Evolutionary conservation across 176 grass and related monocot genomes (phyloP).

Genomic region (Cenchrus americanus): DNA sequence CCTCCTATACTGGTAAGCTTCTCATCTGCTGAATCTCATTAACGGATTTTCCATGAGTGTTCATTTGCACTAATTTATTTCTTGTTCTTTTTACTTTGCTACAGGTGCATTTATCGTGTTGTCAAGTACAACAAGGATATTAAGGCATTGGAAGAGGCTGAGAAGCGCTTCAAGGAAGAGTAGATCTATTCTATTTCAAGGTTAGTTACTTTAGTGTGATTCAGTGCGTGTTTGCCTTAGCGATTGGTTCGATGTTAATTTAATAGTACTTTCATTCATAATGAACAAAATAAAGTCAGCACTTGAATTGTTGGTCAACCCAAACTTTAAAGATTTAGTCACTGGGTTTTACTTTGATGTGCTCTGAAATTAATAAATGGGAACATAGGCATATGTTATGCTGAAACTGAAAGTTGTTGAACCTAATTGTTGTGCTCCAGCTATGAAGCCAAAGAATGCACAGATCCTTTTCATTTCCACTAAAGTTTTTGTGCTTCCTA

Average conservation of each 20-base stretch:
- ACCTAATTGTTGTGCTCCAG: not conserved
- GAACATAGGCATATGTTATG: not conserved
- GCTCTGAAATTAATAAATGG: slow-evolving; percentile 24
- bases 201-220: slow-evolving; percentile 30
- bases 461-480: slow-evolving; percentile 2
- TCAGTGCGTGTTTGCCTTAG: not conserved
- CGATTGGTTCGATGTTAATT: slow-evolving; percentile 9
- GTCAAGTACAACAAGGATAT: slow-evolving; percentile 83
- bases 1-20: slow-evolving; percentile 88
- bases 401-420: slow-evolving; percentile 7
- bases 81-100: slow-evolving; percentile 1
- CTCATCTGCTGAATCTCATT: slow-evolving; percentile 26
- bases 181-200: slow-evolving; percentile 44
- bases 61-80: not conserved
- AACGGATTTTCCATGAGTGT: slow-evolving; percentile 13
- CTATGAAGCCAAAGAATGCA: not conserved
- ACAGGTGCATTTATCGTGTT: slow-evolving; percentile 78
- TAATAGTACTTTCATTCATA: not conserved
- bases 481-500: not conserved
- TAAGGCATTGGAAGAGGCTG: slow-evolving; percentile 75
- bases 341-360: slow-evolving; percentile 13
- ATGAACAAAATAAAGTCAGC: not conserved
- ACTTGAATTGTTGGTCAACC: not conserved
- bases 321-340: not conserved
- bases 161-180: slow-evolving; percentile 78